Base-by-base conservation (phyloP, 2,329 filamentous ascomycete species). In the Paecilomyces dactylethromorphus region DNA sequence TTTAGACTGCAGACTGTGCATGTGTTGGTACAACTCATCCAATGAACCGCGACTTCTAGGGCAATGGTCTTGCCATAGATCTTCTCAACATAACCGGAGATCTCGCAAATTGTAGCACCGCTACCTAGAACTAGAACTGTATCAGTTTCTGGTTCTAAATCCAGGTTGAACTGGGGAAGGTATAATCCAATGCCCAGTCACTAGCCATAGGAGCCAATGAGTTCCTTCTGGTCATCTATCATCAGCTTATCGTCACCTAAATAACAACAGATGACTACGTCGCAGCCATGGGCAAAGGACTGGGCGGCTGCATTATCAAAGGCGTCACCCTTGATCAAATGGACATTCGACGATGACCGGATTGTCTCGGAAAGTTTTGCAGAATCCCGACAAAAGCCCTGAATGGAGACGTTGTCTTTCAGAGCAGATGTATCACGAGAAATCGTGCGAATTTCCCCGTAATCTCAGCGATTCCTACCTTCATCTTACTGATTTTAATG, bases 171-270 rank as follows among this genome's bases (percentile, higher is more conserved):
- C 21, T 12, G 6, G 11, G 18, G 11, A 21, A 52, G 18, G 68
- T 72, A 57, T 71, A 79, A 57, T 79, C 76, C n/a, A 79, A 29
- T 0, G 68, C 59, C 62, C 67, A 79, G 64, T 79, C 77, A 35
- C 72, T 73, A 2, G 76, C 74, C 8, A 79, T 74, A 77, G 1
- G 72, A 70, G 58, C 79, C 76, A 33, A 79, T 73, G 5, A 79
- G 69, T 0, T 66, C 50, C 55, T 77, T 78, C 58, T 79, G 77
- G 0, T 76, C 76, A 1, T 75, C 68, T 1, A 71, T 58, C 78
- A 78, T 79, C 39, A 78, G 60, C 8, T 67, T 61, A 18, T 71
- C 57, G 56, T 72, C 67, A 15, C 76, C 76, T 0, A 77, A 67
- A 58, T 79, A 79, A 59, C 69, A 71, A 66, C 76, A 78, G 21